A percentile compares a stretch with the other conserved stretches of the same genome.
These are phyloP conservation scores for Periconia sp. DNA, from an alignment of 2,329 filamentous ascomycete genomes.

Conservation along the genomic window DNA sequence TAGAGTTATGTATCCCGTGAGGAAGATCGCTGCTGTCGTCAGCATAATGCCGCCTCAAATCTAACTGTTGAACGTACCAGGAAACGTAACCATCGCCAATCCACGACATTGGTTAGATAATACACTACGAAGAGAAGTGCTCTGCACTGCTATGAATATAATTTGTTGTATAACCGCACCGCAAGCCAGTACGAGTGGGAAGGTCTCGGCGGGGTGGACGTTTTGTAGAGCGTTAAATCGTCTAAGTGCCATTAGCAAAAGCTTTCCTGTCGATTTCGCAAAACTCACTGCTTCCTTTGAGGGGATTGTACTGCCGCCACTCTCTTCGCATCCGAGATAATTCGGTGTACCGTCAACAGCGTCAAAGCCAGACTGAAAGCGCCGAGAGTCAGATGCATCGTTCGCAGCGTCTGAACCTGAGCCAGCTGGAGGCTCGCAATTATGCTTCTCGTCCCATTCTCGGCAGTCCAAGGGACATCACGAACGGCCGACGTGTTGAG, in stretches of 20 bases:
- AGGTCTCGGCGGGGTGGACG: constrained; percentile 48
- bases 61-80: constrained; percentile 34
- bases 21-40: constrained; percentile 63
- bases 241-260: constrained; percentile 29
- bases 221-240: constrained; percentile 43
- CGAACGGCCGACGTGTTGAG: constrained; percentile 38
- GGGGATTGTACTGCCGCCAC: constrained; percentile 38
- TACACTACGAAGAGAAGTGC: constrained; percentile 44
- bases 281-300: constrained; percentile 40
- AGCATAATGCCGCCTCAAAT: constrained; percentile 13
- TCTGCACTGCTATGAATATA: constrained; percentile 47
- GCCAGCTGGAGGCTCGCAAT: constrained; percentile 44
- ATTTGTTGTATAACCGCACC: constrained; percentile 45
- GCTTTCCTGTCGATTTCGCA: neutral
- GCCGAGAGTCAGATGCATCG: constrained; percentile 48
- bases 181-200: constrained; percentile 48
- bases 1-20: constrained; percentile 69
- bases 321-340: constrained; percentile 46
- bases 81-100: constrained; percentile 45
- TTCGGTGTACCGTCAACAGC: constrained; percentile 43
- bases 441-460: constrained; percentile 36
- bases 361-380: constrained; percentile 45
- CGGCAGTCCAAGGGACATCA: constrained; percentile 36
- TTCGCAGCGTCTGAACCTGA: constrained; percentile 46
- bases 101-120: constrained; percentile 44